Evolutionary conservation across 768 basidiomycete species (phyloP), one percentile per base, ranked within the genome.

Genomic region (Panellus pusillus): DNA sequence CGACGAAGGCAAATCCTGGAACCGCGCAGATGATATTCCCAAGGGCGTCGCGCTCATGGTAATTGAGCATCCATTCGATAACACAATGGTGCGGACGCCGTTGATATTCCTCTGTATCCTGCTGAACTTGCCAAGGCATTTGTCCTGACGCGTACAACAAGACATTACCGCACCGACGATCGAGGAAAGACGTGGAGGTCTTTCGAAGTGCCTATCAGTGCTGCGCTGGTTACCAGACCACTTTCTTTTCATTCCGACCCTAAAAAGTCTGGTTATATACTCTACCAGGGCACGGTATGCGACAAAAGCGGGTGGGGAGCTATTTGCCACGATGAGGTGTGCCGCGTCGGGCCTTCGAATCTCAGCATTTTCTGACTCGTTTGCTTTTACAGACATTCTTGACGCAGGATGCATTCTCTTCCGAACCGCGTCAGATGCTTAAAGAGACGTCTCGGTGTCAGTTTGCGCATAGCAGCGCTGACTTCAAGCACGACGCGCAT

Each of bases 211-310:
- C 82, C 86, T 6, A 45, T 80, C 6, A 61, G 75, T 0, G 86
- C 89, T 0, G 81, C 87, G 0, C 71, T 79, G 40, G 77, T 87
- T 12, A 53, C 77, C 3, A 71, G 74, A 27, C 90, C 91, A 2
- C 79, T 99, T 5, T 84, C 91, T 0, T 99, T 98, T 74, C 94
- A 98, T 63, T 87, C 92, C 0, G 83, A 87, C 53, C 73, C 82
- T 24, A 67, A 72, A 24, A 89, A 91, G 57, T 83, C 78, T 67
- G 87, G 82, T 0, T 79, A 86, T 64, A 83, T 95, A 47, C 73
- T 95, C 12, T 93, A 88, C 66, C 90, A 93, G 60, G 91, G 90
- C 9, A 82, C 81, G 0, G 60, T 63, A 4, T 96, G 93, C 61
- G 76, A 80, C 6, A 66, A 66, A 5, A 64, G 62, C 43, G 81